A percentile compares a stretch with the other conserved stretches of the same genome.
phyloP scores from a whole-genome alignment of 2,329 filamentous ascomycete genomes.

The Lecanoromycetidae sp. region DNA sequence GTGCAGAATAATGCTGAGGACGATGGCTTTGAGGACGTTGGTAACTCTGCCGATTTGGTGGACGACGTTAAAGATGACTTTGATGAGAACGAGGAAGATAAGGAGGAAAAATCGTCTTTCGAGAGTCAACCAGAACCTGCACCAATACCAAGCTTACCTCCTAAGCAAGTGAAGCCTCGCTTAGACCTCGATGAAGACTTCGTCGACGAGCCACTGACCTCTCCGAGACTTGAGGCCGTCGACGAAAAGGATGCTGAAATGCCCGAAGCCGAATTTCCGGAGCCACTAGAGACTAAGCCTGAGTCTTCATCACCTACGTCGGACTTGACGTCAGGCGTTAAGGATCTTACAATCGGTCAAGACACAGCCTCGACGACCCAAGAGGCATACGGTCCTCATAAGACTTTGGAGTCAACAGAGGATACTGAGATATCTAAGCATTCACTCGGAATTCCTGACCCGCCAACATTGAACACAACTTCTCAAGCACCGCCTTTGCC shows the following conservation, averaged over 20 bases:
- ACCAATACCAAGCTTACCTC: constrained; percentile 19
- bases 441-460: background rate
- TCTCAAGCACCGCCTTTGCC: constrained; percentile 16
- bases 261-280: constrained; percentile 20
- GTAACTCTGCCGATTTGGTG: constrained; percentile 53
- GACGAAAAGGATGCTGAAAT: constrained; percentile 17
- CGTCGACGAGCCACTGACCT: constrained; percentile 65
- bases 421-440: constrained; percentile 1
- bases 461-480: background rate
- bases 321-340: constrained; percentile 43
- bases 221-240: constrained; percentile 34
- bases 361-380: constrained; percentile 37
- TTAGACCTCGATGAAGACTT: constrained; percentile 58
- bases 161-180: constrained; percentile 27
- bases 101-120: constrained; percentile 40
- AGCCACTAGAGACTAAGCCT: constrained; percentile 13
- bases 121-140: constrained; percentile 21
- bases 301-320: constrained; percentile 38
- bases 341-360: constrained; percentile 47
- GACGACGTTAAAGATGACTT: constrained; percentile 59
- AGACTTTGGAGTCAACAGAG: background rate
- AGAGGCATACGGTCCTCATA: background rate
- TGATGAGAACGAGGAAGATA: constrained; percentile 51
- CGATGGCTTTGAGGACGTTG: constrained; percentile 88
- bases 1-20: constrained; percentile 74